Base-by-base conservation (phyloP, 2,329 filamentous ascomycete genomes). In the Cladosporium sp. region DNA sequence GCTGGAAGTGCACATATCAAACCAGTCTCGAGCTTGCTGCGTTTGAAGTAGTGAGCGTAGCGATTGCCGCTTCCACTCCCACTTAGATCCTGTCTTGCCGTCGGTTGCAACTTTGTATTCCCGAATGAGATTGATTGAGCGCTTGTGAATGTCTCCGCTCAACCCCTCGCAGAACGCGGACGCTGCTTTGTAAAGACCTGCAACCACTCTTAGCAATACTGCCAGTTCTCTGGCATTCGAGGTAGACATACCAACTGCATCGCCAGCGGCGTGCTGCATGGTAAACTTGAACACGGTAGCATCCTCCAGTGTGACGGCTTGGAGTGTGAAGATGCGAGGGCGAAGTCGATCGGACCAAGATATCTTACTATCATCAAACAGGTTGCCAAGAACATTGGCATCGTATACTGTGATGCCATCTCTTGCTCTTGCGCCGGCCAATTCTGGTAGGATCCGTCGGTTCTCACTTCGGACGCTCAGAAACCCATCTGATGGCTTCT, bases 201-300 rank as follows among this genome's bases (percentile, higher is more conserved):
- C 12, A 7, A 4, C 12, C 8, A 12, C 11, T 29, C 14, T 28
- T 29, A 28, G 14, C 11, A n/a, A n/a, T n/a, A n/a, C n/a, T n/a
- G n/a, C n/a, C n/a, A n/a, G n/a, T n/a, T n/a, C n/a, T n/a, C n/a
- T n/a, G n/a, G n/a, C n/a, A 11, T 16, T 7, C 14, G 26, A 18
- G 16, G 12, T 3, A 37, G 3, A 52, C 49, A 16, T 52, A 62
- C 59, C 46, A 10, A 33, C 18, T 10, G 59, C 59, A 12, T 62
- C 59, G 11, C 59, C 59, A 21, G 59, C 59, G 11, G 29, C 59
- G 21, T 62, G 59, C 28, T 62, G 59, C 26, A 62, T 11, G 11
- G 59, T 62, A 10, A 62, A 62, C n/a, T 52, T 62, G 28, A 62
- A 18, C 11, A 52, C 28, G n/a, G 59, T 62, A 6, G 59, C 44